Evolutionary conservation across 495 filamentous ascomycete species (phyloP).

Genomic region (Penicillium herquei): DNA sequence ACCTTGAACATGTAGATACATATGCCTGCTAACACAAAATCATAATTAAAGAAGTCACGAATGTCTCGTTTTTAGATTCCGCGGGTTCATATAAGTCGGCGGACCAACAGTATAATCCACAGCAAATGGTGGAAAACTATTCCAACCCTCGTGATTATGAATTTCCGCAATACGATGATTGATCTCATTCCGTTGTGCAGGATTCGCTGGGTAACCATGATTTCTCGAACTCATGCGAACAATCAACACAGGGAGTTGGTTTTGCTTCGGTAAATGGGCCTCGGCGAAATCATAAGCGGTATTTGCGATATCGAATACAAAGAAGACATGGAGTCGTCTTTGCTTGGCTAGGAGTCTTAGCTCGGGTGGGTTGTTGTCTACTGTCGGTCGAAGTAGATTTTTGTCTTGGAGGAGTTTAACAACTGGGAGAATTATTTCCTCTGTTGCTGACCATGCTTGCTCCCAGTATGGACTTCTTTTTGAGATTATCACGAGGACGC

Average conservation of each 20-base stretch:
- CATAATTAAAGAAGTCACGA: too few relatives aligned
- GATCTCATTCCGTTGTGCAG: background rate
- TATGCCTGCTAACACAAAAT: too few relatives aligned
- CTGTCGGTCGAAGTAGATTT: background rate
- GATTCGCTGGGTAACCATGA: background rate
- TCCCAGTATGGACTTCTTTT: background rate
- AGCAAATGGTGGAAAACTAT: background rate
- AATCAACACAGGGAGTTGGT: background rate
- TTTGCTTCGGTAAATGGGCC: conserved; percentile 4
- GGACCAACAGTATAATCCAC: background rate
- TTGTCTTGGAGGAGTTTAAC: background rate
- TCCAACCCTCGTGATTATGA: background rate
- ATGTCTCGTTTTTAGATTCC: background rate
- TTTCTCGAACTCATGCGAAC: background rate
- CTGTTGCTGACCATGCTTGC: background rate
- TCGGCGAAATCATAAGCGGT: conserved; percentile 9
- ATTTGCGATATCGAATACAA: conserved; percentile 15
- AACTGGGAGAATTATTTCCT: background rate
- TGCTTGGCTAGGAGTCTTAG: background rate
- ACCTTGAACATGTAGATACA: background rate
- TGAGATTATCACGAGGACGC: background rate
- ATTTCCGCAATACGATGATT: background rate
- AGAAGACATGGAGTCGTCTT: background rate
- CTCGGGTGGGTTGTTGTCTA: background rate
- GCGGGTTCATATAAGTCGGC: background rate